Evolutionary conservation across 176 grass and related monocot genomes (phyloP).

Genomic region (Phragmites australis): DNA sequence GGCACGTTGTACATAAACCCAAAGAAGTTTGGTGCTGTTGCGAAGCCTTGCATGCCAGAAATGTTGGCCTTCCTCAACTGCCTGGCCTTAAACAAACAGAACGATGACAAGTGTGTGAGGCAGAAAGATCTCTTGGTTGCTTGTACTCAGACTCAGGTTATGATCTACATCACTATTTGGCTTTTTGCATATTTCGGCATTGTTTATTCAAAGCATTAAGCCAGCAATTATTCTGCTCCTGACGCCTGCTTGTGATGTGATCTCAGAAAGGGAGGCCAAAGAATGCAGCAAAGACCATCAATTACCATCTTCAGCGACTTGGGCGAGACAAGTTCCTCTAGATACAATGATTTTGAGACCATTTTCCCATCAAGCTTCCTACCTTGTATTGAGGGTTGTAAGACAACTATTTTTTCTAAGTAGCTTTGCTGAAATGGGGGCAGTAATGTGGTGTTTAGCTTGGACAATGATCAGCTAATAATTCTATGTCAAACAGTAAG

Average conservation of each 20-base stretch:
- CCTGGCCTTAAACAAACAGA: constrained; percentile 86
- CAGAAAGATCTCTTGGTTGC: constrained; percentile 69
- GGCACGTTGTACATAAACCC: constrained; percentile 86
- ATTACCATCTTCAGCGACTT: constrained; percentile 79
- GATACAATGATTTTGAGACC: background rate
- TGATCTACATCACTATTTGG: background rate
- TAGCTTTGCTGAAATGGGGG: constrained; percentile 13
- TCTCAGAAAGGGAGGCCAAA: constrained; percentile 67
- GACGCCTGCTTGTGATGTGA: background rate
- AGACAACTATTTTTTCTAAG: constrained; percentile 2
- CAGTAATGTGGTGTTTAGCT: background rate
- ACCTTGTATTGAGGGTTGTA: background rate
- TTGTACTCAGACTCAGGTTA: constrained; percentile 65
- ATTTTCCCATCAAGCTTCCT: constrained; percentile 12
- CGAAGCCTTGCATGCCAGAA: constrained; percentile 74
- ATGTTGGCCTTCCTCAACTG: constrained; percentile 84
- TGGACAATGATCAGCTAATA: background rate
- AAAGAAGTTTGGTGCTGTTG: constrained; percentile 69
- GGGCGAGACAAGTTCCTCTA: constrained; percentile 60
- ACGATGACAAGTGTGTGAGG: constrained; percentile 65
- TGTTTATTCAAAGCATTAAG: background rate
- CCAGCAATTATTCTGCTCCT: background rate
- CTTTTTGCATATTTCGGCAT: background rate
- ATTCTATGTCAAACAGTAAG: constrained; percentile 8
- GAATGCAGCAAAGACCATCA: constrained; percentile 70